Evolutionary conservation across 129 eudicot genomes (phyloP).

Genomic region (Centrapalus pauciflorus): DNA sequence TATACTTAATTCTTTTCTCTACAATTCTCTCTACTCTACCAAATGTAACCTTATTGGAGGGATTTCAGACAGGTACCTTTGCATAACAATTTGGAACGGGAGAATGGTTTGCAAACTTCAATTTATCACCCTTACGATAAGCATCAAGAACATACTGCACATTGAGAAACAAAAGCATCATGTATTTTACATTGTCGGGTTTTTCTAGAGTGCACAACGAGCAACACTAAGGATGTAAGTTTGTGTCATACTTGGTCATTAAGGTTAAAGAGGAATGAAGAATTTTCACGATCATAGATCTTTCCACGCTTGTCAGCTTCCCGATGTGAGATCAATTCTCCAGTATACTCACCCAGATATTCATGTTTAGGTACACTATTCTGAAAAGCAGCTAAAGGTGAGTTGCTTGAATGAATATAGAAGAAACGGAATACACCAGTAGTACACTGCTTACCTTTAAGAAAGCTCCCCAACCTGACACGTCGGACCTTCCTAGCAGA

Average conservation of each 20-base stretch:
- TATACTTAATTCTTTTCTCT: no score
- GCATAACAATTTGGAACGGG: constrained; percentile 99
- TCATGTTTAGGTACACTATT: constrained; percentile 80
- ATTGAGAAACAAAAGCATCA: not conserved
- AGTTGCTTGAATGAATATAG: constrained; percentile 10
- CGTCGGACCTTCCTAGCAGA: constrained; percentile 73
- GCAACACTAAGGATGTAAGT: not conserved
- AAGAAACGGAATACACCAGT: not conserved
- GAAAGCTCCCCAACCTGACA: constrained; percentile 99
- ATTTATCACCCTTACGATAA: constrained; percentile 89
- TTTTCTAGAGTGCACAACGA: not conserved
- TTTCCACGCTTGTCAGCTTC: constrained; percentile 95
- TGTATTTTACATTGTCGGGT: not conserved
- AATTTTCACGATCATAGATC: constrained; percentile 79
- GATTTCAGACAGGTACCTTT: constrained; percentile 49
- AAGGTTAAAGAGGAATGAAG: constrained; percentile 80
- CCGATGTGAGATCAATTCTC: constrained; percentile 83
- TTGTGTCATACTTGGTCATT: constrained; percentile 64
- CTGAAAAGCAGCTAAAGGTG: constrained; percentile 31
- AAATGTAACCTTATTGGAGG: not conserved
- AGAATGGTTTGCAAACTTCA: constrained; percentile 98
- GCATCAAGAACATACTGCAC: constrained; percentile 97
- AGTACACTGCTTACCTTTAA: constrained; percentile 51
- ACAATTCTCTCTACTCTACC: no score
- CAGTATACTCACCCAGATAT: constrained; percentile 92